Evolutionary conservation across 805 yeast species (phyloP).

Genomic region (Yarrowia keelungensis): DNA sequence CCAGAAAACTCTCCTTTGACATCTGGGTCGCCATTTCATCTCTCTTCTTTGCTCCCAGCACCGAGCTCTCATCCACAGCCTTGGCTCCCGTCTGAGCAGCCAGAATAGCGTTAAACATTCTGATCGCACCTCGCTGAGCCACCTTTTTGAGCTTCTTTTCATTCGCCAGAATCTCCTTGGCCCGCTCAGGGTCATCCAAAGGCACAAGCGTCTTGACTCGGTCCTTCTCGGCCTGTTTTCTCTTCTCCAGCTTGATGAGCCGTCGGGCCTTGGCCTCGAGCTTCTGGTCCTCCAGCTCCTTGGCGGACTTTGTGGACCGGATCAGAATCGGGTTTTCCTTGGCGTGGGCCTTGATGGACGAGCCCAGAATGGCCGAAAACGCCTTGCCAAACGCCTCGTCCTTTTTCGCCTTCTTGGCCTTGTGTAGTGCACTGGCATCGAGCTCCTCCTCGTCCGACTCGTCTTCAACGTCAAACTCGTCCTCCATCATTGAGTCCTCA

Average conservation of each 20-base stretch:
- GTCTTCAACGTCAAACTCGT: constrained; percentile 33
- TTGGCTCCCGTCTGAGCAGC: constrained; percentile 70
- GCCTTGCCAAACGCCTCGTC: constrained; percentile 81
- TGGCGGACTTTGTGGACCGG: constrained; percentile 72
- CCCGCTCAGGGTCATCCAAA: constrained; percentile 60
- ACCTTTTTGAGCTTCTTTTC: constrained; percentile 76
- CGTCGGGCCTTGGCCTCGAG: constrained; percentile 84
- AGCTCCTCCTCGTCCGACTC: constrained; percentile 39
- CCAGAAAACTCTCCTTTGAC: constrained; percentile 88
- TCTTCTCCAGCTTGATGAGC: constrained; percentile 73
- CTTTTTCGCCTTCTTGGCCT: constrained; percentile 64
- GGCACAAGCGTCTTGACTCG: constrained; percentile 76
- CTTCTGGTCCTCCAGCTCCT: constrained; percentile 78
- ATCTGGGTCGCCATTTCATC: constrained; percentile 68
- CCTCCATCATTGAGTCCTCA: constrained; percentile 22
- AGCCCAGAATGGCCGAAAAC: constrained; percentile 79
- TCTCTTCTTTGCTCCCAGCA: constrained; percentile 47
- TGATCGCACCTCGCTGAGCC: constrained; percentile 88
- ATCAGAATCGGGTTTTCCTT: constrained; percentile 90
- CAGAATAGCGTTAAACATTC: constrained; percentile 81
- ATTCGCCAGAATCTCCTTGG: constrained; percentile 64
- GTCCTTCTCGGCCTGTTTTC: constrained; percentile 66
- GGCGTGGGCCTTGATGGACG: constrained; percentile 86
- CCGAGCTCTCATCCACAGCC: constrained; percentile 48
- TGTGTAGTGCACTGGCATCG: constrained; percentile 45